Evolutionary conservation across 2,329 filamentous ascomycete species (phyloP).

Genomic region (Hypoxylon sp.): DNA sequence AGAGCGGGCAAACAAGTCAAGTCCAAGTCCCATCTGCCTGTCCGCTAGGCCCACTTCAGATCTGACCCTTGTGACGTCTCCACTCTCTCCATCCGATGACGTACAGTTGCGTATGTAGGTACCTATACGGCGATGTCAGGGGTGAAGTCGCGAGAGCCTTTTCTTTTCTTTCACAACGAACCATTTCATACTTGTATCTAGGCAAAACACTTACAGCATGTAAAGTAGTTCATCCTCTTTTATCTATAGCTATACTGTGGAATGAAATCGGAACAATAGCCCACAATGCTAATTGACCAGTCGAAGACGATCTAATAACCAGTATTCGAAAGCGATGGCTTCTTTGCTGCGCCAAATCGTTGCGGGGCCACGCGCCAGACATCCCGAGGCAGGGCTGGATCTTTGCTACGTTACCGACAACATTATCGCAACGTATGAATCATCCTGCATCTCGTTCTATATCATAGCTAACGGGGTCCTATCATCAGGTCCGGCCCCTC

Average conservation of each 20-base stretch:
- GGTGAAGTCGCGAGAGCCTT: background rate
- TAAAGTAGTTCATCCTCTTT: background rate
- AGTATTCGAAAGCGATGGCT: constrained; percentile 65
- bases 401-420: constrained; percentile 95
- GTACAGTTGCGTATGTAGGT: constrained; percentile 4
- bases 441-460: background rate
- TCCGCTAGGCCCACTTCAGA: background rate
- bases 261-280: background rate
- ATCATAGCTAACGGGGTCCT: constrained; percentile 58
- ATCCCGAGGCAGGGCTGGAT: constrained; percentile 90
- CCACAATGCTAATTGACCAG: constrained; percentile 21
- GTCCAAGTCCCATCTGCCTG: background rate
- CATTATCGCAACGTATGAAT: constrained; percentile 72
- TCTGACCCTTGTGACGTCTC: background rate
- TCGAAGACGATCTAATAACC: background rate
- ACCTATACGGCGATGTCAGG: constrained; percentile 2
- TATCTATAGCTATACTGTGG: background rate
- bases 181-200: background rate
- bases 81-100: constrained; percentile 17
- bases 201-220: background rate
- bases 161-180: constrained; percentile 9
- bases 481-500: constrained; percentile 84
- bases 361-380: constrained; percentile 85
- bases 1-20: background rate
- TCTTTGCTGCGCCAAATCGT: constrained; percentile 91